Evolutionary conservation across 306 rosid species (phyloP).

Genomic region (Dalbergia oliveri): DNA sequence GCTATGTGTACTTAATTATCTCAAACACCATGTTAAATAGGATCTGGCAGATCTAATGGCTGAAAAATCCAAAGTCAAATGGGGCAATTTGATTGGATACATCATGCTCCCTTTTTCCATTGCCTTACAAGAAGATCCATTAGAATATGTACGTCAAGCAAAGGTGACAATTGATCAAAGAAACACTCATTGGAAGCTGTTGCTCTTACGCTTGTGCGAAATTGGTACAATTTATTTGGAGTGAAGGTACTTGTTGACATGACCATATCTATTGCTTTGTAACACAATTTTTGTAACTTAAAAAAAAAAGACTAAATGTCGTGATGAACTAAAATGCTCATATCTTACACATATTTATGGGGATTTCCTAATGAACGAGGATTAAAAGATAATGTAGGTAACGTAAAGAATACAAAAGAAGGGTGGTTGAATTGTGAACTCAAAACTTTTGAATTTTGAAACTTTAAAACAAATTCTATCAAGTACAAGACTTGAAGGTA

Average conservation of each 20-base stretch:
- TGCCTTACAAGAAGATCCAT: constrained; percentile 58
- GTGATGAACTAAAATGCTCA: too few species aligned
- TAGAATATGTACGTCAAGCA: constrained; percentile 64
- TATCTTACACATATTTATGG: too few species aligned
- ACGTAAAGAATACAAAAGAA: too few species aligned
- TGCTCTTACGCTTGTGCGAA: constrained; percentile 43
- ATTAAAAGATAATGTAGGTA: too few species aligned
- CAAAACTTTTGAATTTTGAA: too few species aligned
- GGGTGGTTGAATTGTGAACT: too few species aligned
- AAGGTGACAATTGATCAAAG: constrained; percentile 63
- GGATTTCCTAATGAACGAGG: too few species aligned
- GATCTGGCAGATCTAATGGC: constrained; percentile 73
- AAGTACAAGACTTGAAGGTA: too few species aligned
- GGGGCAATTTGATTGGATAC: constrained; percentile 73
- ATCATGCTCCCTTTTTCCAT: constrained; percentile 56
- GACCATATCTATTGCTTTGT: background rate
- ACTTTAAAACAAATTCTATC: too few species aligned
- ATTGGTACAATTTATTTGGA: constrained; percentile 53
- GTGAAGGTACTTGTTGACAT: constrained; percentile 51
- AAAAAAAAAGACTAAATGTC: too few species aligned
- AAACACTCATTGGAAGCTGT: constrained; percentile 67
- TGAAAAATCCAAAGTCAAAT: constrained; percentile 62
- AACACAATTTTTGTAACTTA: background rate
- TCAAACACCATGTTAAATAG: constrained; percentile 44
- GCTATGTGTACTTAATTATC: background rate